Conservation (phyloP, 2,329 filamentous ascomycete species). For the Phialophora chinensis region DNA sequence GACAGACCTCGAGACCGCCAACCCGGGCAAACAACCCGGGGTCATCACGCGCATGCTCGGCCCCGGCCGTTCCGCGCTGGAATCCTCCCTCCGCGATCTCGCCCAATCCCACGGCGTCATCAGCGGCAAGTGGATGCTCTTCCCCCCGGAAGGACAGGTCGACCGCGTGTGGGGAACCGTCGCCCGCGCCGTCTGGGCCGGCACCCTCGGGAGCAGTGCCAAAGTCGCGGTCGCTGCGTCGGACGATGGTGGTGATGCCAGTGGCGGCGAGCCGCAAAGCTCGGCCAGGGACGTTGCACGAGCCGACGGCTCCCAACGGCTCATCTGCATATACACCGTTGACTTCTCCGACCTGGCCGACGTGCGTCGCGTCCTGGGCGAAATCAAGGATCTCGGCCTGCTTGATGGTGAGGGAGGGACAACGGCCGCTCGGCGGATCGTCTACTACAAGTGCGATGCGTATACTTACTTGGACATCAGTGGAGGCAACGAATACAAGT, state of each 20-base stretch:
- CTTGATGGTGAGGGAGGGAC: conserved; percentile 43
- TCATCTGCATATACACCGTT: conserved; percentile 79
- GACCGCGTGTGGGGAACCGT: conserved; percentile 70
- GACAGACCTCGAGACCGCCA: conserved; percentile 52
- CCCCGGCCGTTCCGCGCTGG: conserved; percentile 51
- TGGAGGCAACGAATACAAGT: conserved; percentile 65
- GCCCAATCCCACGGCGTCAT: conserved; percentile 56
- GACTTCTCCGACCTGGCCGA: conserved; percentile 74
- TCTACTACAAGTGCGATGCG: conserved; percentile 82
- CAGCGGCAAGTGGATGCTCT: conserved; percentile 73
- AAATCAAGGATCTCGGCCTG: conserved; percentile 67
- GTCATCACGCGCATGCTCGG: conserved; percentile 48
- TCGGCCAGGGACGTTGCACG: conserved; percentile 18
- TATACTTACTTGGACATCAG: conserved; percentile 71
- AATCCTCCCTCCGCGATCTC: conserved; percentile 63
- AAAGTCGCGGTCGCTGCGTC: conserved; percentile 69
- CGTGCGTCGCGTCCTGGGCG: conserved; percentile 69
- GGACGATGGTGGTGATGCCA: conserved; percentile 5
- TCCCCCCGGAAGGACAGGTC: conserved; percentile 61
- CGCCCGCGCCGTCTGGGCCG: conserved; percentile 69
- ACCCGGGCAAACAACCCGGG: conserved; percentile 40
- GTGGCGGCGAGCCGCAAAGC: conserved; percentile 31
- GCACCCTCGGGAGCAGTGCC: conserved; percentile 72
- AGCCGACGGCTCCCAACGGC: conserved; percentile 46
- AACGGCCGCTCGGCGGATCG: conserved; percentile 44